Conservation (phyloP, 2,329 filamentous ascomycete species). For the Didymella segeticola region DNA sequence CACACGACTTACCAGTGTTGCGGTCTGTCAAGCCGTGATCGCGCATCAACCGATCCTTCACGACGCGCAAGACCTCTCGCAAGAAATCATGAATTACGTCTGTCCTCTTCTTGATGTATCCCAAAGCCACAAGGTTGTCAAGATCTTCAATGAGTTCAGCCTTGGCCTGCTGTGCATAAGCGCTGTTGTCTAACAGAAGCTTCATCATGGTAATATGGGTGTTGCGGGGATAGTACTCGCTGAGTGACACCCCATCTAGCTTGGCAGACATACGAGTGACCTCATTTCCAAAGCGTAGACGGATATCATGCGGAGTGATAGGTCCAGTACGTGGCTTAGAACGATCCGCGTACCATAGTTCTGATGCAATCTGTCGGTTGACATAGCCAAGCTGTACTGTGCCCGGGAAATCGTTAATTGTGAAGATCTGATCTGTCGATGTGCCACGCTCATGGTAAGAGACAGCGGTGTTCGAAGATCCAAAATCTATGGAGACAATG, state of each 20-base stretch:
- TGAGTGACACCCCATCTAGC: neutral
- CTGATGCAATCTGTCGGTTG: conserved; percentile 17
- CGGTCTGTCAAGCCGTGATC: neutral
- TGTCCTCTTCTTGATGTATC: conserved; percentile 9
- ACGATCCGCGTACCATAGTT: conserved; percentile 19
- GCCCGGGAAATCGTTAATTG: conserved; percentile 16
- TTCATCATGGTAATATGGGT: conserved; percentile 11
- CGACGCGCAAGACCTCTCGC: neutral
- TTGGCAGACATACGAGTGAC: conserved; percentile 7
- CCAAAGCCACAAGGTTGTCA: too few species aligned
- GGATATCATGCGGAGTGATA: neutral
- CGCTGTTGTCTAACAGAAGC: conserved; percentile 12
- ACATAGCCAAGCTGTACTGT: neutral
- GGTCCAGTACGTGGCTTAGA: too few species aligned
- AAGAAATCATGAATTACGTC: conserved; percentile 13
- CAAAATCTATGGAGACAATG: conserved; percentile 22
- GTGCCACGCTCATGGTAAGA: conserved; percentile 4
- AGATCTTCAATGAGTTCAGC: too few species aligned
- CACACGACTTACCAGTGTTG: neutral
- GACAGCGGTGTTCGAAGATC: conserved; percentile 19
- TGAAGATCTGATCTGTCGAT: neutral
- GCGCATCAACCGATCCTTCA: too few species aligned
- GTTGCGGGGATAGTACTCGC: neutral
- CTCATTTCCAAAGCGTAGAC: conserved; percentile 16
- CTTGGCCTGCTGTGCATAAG: too few species aligned